These are phyloP conservation scores for Mrakia blollopis DNA, from an alignment of 768 basidiomycete genomes.

Conservation along the genomic window DNA sequence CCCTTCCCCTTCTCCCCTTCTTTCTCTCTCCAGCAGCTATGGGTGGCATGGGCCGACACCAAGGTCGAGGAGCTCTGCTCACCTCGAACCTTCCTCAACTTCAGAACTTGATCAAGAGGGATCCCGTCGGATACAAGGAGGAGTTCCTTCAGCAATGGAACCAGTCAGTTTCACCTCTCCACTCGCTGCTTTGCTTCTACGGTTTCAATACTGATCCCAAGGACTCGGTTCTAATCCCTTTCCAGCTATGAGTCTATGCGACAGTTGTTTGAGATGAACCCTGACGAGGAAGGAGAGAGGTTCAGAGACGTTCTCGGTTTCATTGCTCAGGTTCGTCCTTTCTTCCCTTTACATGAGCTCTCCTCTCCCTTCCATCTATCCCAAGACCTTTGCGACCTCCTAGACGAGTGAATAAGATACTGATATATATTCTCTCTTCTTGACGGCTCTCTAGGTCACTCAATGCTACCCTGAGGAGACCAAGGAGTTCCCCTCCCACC, in stretches of 20 bases:
- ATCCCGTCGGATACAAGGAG: conserved; percentile 81
- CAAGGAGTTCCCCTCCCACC: conserved; percentile 71
- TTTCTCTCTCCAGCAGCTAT: not conserved
- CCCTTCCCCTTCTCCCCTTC: not conserved
- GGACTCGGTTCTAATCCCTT: conserved; percentile 42
- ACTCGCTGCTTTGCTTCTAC: not conserved
- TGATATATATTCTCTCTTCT: not conserved
- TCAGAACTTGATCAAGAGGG: conserved; percentile 94
- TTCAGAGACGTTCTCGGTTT: conserved; percentile 86
- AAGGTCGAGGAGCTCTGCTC: conserved; percentile 52
- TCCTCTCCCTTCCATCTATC: not conserved
- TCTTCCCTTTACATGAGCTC: not conserved
- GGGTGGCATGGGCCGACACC: conserved; percentile 32
- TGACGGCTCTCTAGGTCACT: conserved; percentile 55
- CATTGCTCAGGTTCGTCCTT: conserved; percentile 65
- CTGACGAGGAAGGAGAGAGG: conserved; percentile 67
- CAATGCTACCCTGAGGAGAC: conserved; percentile 92
- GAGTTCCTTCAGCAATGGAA: conserved; percentile 97
- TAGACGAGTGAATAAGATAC: not conserved
- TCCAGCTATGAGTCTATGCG: conserved; percentile 67
- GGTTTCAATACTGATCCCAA: conserved; percentile 45
- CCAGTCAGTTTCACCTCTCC: conserved; percentile 9
- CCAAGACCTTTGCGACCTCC: too few relatives aligned
- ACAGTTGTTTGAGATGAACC: conserved; percentile 74
- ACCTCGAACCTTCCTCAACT: conserved; percentile 88